A percentile compares a stretch with the other conserved stretches of the same genome.
These are phyloP conservation scores for Aspergillus panamensis DNA, from an alignment of 495 filamentous ascomycete species.

Conservation along the genomic window DNA sequence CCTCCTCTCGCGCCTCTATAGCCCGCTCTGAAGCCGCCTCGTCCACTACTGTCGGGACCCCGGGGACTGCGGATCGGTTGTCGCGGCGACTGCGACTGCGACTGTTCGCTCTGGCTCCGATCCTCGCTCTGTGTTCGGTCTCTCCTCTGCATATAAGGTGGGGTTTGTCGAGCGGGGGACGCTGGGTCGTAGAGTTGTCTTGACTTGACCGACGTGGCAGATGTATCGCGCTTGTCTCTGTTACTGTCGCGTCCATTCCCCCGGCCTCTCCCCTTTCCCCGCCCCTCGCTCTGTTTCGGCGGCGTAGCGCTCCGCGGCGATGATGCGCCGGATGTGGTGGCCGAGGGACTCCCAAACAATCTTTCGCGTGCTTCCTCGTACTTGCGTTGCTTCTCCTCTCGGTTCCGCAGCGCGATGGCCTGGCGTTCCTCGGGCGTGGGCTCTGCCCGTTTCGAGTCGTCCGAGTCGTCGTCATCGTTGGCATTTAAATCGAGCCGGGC, in stretches of 20 bases:
- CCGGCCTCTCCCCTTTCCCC: conserved; percentile 40
- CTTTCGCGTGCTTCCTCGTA: conserved; percentile 82
- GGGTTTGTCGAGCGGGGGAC: conserved; percentile 58
- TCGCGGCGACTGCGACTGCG: conserved; percentile 46
- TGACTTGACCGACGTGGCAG: conserved; percentile 40
- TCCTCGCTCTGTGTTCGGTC: conserved; percentile 35
- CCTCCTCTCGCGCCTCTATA: conserved; percentile 44
- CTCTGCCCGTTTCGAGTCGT: conserved; percentile 58
- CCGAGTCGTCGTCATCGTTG: conserved; percentile 65
- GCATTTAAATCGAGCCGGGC: conserved; percentile 49
- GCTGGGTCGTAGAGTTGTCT: conserved; percentile 71
- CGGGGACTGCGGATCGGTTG: conserved; percentile 64
- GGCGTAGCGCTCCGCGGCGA: conserved; percentile 62
- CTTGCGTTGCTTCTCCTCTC: conserved; percentile 81
- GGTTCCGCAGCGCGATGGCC: conserved; percentile 66
- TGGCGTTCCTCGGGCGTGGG: conserved; percentile 69
- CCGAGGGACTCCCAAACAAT: conserved; percentile 66
- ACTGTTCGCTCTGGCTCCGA: conserved; percentile 37
- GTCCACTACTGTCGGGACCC: conserved; percentile 71
- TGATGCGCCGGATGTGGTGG: conserved; percentile 48
- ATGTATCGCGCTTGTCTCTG: conserved; percentile 46
- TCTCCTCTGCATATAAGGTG: conserved; percentile 51
- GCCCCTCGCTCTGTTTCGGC: conserved; percentile 46
- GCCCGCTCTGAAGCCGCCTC: conserved; percentile 66
- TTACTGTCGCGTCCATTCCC: conserved; percentile 33